phyloP scores from a whole-genome alignment of 2,329 filamentous ascomycete species.

The Sordariomycetes sp. region DNA sequence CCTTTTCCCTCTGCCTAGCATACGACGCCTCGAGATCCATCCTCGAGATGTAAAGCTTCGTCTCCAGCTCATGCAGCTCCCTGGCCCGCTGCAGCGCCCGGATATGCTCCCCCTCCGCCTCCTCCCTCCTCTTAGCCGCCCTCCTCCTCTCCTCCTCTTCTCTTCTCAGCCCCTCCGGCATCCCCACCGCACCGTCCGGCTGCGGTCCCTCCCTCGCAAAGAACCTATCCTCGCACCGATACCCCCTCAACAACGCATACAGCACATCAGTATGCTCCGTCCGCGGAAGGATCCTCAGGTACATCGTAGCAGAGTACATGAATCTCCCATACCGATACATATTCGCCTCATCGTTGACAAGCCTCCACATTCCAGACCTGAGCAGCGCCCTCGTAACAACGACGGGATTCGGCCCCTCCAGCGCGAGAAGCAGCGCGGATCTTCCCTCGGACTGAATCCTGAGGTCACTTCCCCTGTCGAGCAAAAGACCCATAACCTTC shows the following conservation, averaged over 20 bases:
- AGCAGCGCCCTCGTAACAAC: conserved; percentile 43
- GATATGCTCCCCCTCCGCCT: conserved; percentile 34
- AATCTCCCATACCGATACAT: conserved; percentile 35
- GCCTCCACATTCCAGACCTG: conserved; percentile 51
- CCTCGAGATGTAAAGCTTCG: conserved; percentile 32
- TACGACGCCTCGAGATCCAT: conserved; percentile 38
- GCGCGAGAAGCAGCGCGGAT: conserved; percentile 44
- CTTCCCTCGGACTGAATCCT: conserved; percentile 42
- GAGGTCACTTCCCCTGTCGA: conserved; percentile 43
- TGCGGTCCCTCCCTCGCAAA: conserved; percentile 40
- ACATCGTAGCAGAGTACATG: conserved; percentile 53
- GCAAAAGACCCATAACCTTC: conserved; percentile 40
- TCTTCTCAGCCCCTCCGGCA: conserved; percentile 34
- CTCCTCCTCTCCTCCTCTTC: conserved; percentile 36
- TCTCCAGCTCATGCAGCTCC: conserved; percentile 37
- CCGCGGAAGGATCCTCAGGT: conserved; percentile 33
- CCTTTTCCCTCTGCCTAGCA: conserved; percentile 27
- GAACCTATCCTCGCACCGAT: conserved; percentile 38
- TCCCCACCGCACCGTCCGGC: conserved; percentile 35
- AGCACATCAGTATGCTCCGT: conserved; percentile 26
- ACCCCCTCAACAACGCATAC: conserved; percentile 32
- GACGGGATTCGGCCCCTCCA: conserved; percentile 41
- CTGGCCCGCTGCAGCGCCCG: conserved; percentile 32
- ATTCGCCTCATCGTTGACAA: conserved; percentile 47
- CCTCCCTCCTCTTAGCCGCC: conserved; percentile 26